Evolutionary conservation across 306 rosid genomes (phyloP).

Genomic region (Gynostemma pentaphyllum): DNA sequence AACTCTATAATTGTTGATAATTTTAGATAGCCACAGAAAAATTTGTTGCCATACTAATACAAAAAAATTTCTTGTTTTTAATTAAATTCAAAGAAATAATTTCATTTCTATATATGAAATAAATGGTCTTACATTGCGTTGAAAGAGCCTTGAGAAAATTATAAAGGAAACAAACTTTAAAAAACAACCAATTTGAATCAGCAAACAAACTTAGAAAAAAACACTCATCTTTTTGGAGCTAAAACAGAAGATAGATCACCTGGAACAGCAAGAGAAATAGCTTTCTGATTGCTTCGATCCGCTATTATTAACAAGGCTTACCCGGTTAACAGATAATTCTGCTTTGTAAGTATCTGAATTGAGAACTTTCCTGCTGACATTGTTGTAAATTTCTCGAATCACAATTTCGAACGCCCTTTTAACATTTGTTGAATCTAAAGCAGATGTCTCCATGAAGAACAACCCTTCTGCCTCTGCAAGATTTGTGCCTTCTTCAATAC

Average conservation of each 20-base stretch:
- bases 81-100: constrained; percentile 8
- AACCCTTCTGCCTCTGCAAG: constrained; percentile 86
- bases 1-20: too few relatives aligned
- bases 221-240: constrained; percentile 14
- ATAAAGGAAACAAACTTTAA: constrained; percentile 16
- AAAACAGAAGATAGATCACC: constrained; percentile 27
- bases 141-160: constrained; percentile 6
- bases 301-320: constrained; percentile 56
- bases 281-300: constrained; percentile 42
- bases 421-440: constrained; percentile 76
- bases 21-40: too few relatives aligned
- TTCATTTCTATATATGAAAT: constrained; percentile 20
- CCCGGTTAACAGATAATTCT: constrained; percentile 80
- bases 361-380: constrained; percentile 84
- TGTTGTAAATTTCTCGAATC: constrained; percentile 76
- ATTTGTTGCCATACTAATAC: too few relatives aligned
- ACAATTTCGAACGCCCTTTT: constrained; percentile 78
- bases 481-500: constrained; percentile 76
- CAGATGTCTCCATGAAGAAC: constrained; percentile 96
- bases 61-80: background rate
- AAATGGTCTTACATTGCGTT: constrained; percentile 19
- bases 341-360: constrained; percentile 89
- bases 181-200: constrained; percentile 9
- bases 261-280: constrained; percentile 73
- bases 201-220: constrained; percentile 20